Percentiles rank a stretch among this genome's conserved stretches.
phyloP scores from a whole-genome alignment of 108 stramenopile species.

The Discostella pseudostelligera region DNA sequence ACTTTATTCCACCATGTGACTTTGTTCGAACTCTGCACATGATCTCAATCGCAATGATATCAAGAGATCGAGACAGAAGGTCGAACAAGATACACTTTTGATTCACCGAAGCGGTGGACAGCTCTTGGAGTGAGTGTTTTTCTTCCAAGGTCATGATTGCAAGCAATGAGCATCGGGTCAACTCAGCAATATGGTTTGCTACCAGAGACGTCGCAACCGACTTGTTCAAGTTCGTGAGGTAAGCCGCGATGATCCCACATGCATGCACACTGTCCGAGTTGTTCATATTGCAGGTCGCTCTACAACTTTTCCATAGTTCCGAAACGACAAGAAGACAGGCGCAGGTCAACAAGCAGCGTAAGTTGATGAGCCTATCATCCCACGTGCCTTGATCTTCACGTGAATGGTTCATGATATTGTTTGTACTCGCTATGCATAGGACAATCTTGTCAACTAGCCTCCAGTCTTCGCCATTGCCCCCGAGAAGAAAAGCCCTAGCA shows the following conservation, averaged over 20 bases:
- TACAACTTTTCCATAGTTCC: slow-evolving; percentile 40
- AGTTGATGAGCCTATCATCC: slow-evolving; percentile 17
- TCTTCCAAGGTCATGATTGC: slow-evolving; percentile 27
- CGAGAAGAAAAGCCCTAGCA: slow-evolving; percentile 21
- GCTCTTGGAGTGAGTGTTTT: slow-evolving; percentile 16
- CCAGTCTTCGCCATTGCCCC: slow-evolving; percentile 20
- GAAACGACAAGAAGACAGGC: slow-evolving; percentile 30
- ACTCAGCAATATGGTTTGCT: slow-evolving; percentile 20
- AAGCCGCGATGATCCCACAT: slow-evolving; percentile 19
- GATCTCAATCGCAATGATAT: slow-evolving; percentile 34
- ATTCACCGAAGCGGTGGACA: slow-evolving; percentile 4
- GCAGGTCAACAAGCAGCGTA: slow-evolving; percentile 29
- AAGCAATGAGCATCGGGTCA: slow-evolving; percentile 26
- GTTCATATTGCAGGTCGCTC: slow-evolving; percentile 12
- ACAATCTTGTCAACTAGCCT: slow-evolving; percentile 29
- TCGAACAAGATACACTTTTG: slow-evolving; percentile 23
- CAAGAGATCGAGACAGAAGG: slow-evolving; percentile 25
- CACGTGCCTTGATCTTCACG: slow-evolving; percentile 12
- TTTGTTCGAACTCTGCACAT: slow-evolving; percentile 19
- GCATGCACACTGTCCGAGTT: slow-evolving; percentile 27
- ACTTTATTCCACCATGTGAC: slow-evolving; percentile 13
- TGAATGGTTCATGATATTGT: slow-evolving; percentile 5
- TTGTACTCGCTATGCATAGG: slow-evolving; percentile 7
- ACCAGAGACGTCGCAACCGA: slow-evolving; percentile 8
- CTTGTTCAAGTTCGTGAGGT: slow-evolving; percentile 20